These are phyloP conservation scores for Fusarium illudens DNA, from an alignment of 2,329 filamentous ascomycete genomes.

Conservation along the genomic window DNA sequence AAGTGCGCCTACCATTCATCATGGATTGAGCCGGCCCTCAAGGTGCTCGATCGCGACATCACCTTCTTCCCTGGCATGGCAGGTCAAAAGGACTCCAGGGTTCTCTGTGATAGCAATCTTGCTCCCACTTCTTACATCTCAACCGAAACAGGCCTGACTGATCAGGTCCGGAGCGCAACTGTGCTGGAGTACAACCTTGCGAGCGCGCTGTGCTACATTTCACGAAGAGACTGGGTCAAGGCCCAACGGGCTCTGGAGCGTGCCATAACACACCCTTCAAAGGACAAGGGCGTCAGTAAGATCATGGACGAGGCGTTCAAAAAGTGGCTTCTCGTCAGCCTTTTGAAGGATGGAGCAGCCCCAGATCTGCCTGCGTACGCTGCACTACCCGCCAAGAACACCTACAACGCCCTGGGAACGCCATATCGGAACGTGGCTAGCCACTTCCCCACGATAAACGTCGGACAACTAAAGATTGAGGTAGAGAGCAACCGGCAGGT, in stretches of 20 bases:
- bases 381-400: constrained; percentile 60
- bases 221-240: constrained; percentile 67
- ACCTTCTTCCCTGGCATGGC: constrained; percentile 68
- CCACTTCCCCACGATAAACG: constrained; percentile 67
- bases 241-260: constrained; percentile 70
- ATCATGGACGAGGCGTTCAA: constrained; percentile 91
- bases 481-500: constrained; percentile 63
- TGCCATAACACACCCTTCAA: constrained; percentile 72
- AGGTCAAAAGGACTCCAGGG: constrained; percentile 46
- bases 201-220: constrained; percentile 71
- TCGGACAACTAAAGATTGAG: constrained; percentile 69
- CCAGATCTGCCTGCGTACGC: constrained; percentile 65
- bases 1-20: constrained; percentile 66
- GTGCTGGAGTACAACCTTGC: constrained; percentile 74
- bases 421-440: constrained; percentile 76
- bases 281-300: constrained; percentile 70
- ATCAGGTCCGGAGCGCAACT: constrained; percentile 58
- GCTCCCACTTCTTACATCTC: constrained; percentile 67
- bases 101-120: constrained; percentile 57
- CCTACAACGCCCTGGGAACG: constrained; percentile 67
- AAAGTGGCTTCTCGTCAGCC: constrained; percentile 83
- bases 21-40: constrained; percentile 62
- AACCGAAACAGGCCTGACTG: constrained; percentile 64
- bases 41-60: constrained; percentile 71
- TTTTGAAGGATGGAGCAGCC: constrained; percentile 73